Percentiles rank a stretch among this genome's conserved stretches.
Evolutionary conservation across 768 basidiomycete species (phyloP).

Genomic region (Piloderma croceum): DNA sequence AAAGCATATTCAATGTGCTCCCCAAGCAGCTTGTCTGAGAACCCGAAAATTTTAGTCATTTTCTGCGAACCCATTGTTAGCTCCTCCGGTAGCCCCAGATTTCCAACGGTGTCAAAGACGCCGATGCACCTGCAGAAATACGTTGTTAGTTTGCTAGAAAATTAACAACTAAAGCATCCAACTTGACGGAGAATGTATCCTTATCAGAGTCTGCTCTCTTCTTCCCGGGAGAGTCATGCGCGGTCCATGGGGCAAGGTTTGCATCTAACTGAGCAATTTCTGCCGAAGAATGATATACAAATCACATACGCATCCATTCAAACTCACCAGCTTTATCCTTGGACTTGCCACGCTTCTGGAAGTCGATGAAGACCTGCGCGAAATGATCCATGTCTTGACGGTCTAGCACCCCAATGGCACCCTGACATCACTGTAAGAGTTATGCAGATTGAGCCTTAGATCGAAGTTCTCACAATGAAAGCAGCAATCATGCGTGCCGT

Average conservation of each 20-base stretch:
- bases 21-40: constrained; percentile 54
- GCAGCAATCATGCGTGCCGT: constrained; percentile 70
- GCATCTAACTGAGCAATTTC: constrained; percentile 35
- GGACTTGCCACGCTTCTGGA: constrained; percentile 57
- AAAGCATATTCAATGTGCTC: constrained; percentile 60
- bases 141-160: too few species aligned
- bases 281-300: constrained; percentile 12
- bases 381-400: constrained; percentile 70
- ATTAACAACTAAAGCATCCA: too few species aligned
- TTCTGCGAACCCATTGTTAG: constrained; percentile 41
- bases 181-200: constrained; percentile 60
- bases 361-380: constrained; percentile 53
- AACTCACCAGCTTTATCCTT: constrained; percentile 37
- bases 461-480: constrained; percentile 50
- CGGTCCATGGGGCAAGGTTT: constrained; percentile 50
- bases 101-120: constrained; percentile 76
- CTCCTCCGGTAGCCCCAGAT: constrained; percentile 66
- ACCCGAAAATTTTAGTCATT: constrained; percentile 54
- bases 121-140: constrained; percentile 49
- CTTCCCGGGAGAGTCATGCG: constrained; percentile 47
- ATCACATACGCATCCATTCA: background rate
- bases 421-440: constrained; percentile 32
- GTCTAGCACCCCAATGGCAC: constrained; percentile 66
- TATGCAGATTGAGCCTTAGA: constrained; percentile 1
- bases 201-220: constrained; percentile 41